Evolutionary conservation across 345 rosid genomes (phyloP).

Genomic region (rapeseed (Brassica napus)): DNA sequence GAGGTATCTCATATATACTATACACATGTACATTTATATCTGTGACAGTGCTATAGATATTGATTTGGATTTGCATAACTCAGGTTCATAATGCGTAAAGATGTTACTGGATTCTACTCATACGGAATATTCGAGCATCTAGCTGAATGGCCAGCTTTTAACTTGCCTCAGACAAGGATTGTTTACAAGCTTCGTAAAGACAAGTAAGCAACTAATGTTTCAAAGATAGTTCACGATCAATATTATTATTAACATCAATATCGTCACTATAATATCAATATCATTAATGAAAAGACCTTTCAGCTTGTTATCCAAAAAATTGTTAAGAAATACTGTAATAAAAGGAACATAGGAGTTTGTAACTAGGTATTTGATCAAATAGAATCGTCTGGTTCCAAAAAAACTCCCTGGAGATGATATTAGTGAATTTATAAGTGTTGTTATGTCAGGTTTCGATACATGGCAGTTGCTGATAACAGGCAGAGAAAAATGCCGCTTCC

Average conservation of each 20-base stretch:
- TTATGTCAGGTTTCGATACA: conserved; percentile 65
- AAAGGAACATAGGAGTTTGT: too few relatives aligned
- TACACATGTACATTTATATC: neutral
- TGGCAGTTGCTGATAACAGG: conserved; percentile 73
- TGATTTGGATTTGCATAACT: conserved; percentile 23
- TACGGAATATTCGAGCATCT: conserved; percentile 76
- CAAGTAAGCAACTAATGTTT: conserved; percentile 51
- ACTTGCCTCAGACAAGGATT: conserved; percentile 79
- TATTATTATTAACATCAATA: too few relatives aligned
- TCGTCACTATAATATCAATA: too few relatives aligned
- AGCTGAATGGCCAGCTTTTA: conserved; percentile 75
- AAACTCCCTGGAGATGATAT: neutral
- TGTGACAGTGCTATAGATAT: neutral
- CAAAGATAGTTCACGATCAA: neutral
- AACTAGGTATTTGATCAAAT: too few relatives aligned
- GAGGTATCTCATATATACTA: conserved; percentile 41
- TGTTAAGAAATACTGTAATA: too few relatives aligned
- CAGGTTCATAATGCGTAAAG: conserved; percentile 72
- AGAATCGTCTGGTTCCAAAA: too few relatives aligned
- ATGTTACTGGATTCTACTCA: conserved; percentile 73
- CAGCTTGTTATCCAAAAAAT: too few relatives aligned
- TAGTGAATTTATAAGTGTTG: neutral
- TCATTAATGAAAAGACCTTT: too few relatives aligned
- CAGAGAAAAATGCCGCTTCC: conserved; percentile 82
- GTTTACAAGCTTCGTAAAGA: conserved; percentile 82